Evolutionary conservation across 345 rosid genomes (phyloP).

Genomic region (Barbarea vulgaris): DNA sequence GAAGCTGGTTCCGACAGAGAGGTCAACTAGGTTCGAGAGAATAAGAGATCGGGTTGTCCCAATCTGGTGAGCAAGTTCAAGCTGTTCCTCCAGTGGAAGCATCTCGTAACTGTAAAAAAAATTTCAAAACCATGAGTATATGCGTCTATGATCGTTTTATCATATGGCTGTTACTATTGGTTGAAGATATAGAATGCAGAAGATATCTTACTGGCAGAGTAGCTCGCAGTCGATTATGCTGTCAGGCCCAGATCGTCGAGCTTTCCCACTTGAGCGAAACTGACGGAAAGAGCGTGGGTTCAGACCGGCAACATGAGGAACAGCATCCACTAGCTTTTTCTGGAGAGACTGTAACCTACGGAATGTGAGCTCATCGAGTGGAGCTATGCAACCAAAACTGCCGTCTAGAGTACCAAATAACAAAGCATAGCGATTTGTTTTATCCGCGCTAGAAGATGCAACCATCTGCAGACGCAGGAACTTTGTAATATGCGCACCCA

Average conservation of each 20-base stretch:
- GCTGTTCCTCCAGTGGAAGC: slow-evolving; percentile 88
- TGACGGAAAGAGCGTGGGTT: slow-evolving; percentile 94
- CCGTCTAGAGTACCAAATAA: slow-evolving; percentile 94
- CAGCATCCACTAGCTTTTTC: slow-evolving; percentile 84
- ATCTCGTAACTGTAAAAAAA: slow-evolving; percentile 75
- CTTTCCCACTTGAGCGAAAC: slow-evolving; percentile 77
- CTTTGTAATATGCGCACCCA: slow-evolving; percentile 85
- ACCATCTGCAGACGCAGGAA: slow-evolving; percentile 94
- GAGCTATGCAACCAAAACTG: slow-evolving; percentile 90
- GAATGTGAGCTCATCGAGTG: slow-evolving; percentile 90
- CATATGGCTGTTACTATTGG: background rate
- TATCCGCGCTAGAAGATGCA: slow-evolving; percentile 65
- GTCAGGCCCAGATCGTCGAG: slow-evolving; percentile 93
- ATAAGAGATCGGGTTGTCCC: slow-evolving; percentile 88
- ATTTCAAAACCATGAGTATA: slow-evolving; percentile 9
- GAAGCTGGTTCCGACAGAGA: slow-evolving; percentile 86
- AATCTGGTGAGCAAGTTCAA: slow-evolving; percentile 80
- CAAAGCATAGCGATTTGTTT: slow-evolving; percentile 87
- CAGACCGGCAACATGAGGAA: slow-evolving; percentile 92
- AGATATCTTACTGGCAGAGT: slow-evolving; percentile 81
- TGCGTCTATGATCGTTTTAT: background rate
- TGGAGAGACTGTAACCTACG: slow-evolving; percentile 94
- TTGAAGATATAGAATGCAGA: background rate
- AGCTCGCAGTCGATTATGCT: slow-evolving; percentile 93
- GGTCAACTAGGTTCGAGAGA: slow-evolving; percentile 75